Conservation (phyloP, 2,329 filamentous ascomycete species). For the Alternaria sp. region DNA sequence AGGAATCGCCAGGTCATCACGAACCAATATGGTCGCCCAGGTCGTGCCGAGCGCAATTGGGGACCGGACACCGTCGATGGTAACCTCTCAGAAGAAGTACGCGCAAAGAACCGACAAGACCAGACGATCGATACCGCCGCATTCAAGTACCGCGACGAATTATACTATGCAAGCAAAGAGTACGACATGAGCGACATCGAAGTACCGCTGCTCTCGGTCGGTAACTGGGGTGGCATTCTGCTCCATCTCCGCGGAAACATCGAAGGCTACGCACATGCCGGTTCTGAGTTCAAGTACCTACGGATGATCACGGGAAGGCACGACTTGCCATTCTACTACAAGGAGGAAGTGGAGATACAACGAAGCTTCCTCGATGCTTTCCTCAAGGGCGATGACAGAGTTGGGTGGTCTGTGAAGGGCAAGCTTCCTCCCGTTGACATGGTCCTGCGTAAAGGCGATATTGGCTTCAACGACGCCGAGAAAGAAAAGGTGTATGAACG, state of each 20-base stretch:
- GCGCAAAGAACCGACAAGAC: slow-evolving; percentile 55
- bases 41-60: slow-evolving; percentile 59
- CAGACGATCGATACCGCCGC: slow-evolving; percentile 42
- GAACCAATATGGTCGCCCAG: slow-evolving; percentile 71
- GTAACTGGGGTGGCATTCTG: slow-evolving; percentile 74
- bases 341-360: slow-evolving; percentile 71
- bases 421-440: slow-evolving; percentile 67
- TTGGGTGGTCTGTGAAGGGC: slow-evolving; percentile 65
- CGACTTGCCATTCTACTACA: slow-evolving; percentile 75
- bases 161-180: slow-evolving; percentile 70
- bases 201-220: slow-evolving; percentile 70
- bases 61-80: slow-evolving; percentile 65
- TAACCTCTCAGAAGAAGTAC: slow-evolving; percentile 60
- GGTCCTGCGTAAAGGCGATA: slow-evolving; percentile 68
- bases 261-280: slow-evolving; percentile 67
- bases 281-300: slow-evolving; percentile 71
- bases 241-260: slow-evolving; percentile 74
- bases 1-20: slow-evolving; percentile 68
- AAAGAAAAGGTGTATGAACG: slow-evolving; percentile 63
- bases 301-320: slow-evolving; percentile 73
- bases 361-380: slow-evolving; percentile 73
- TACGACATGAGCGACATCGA: slow-evolving; percentile 70
- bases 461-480: slow-evolving; percentile 69
- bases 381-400: slow-evolving; percentile 68
- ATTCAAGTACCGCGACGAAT: slow-evolving; percentile 66